Base-by-base conservation (phyloP, 2,329 filamentous ascomycete genomes). In the Pseudofabraea citricarpa region DNA sequence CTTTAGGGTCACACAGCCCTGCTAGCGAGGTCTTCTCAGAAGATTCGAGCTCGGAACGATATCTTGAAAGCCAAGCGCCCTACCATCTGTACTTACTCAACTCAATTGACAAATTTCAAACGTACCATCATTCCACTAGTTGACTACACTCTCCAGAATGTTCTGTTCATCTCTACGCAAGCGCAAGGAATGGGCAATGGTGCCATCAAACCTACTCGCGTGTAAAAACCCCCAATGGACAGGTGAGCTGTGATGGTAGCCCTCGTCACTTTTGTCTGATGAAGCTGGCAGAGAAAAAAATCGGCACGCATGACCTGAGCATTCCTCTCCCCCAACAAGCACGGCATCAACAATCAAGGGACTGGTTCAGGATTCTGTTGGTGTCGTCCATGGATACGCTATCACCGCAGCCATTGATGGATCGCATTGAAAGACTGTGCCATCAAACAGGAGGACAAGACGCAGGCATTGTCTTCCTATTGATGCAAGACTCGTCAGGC, bases 121-220 rank as follows among this genome's bases (percentile, higher is more conserved):
- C 19, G 10, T n/a, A 7, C 9, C 12, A 22, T 9, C 5, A n/a
- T 12, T 22, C 23, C 10, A 7, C 9, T n/a, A 13, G 9, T n/a
- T 5, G 2, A 37, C 35, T 13, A 13, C 19, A 22, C 6, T 4
- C 23, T 37, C 18, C 16, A 8, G 23, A n/a, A 59, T 62, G 58
- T 64, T 64, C 40, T 64, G 58, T 44, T 52, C 55, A 13, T 55
- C 52, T 8, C 43, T 64, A 21, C 55, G 60, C 31, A 58, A 52
- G 40, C 52, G 60, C 18, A 38, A 35, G 10, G 54, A 61, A 44
- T 63, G 58, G 58, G 44, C 49, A 18, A 45, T 45, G 10, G 38
- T 60, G 16, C 55, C 58, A 31, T 40, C 46, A n/a, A 51, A 31
- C 19, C 50, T 63, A 8, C 48, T 62, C 1, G 36, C 49, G 12